Evolutionary conservation across 129 eudicot genomes (phyloP).

Genomic region (Deinandra increscens): DNA sequence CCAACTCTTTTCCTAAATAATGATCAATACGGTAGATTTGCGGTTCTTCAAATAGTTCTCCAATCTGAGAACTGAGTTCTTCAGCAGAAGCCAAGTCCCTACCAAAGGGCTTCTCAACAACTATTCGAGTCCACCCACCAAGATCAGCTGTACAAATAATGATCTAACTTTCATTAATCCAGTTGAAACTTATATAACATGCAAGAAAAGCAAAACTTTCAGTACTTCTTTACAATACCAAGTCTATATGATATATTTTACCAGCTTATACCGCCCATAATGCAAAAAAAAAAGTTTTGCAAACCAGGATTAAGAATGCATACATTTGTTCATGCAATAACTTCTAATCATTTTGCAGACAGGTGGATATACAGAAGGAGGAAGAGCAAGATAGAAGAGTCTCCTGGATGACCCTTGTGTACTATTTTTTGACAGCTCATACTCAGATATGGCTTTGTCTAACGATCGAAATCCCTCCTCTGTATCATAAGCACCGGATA

Average conservation of each 20-base stretch:
- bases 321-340: conserved; percentile 82
- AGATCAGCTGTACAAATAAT: conserved; percentile 58
- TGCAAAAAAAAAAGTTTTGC: background rate
- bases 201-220: background rate
- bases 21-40: conserved; percentile 98
- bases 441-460: conserved; percentile 70
- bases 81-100: conserved; percentile 94
- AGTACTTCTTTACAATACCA: background rate
- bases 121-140: conserved; percentile 99
- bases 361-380: conserved; percentile 98
- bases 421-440: conserved; percentile 58
- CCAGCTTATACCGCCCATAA: background rate
- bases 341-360: conserved; percentile 89
- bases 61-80: conserved; percentile 88
- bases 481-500: conserved; percentile 75
- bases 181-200: background rate
- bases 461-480: conserved; percentile 71
- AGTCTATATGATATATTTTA: background rate
- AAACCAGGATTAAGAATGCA: conserved; percentile 17
- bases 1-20: conserved; percentile 95
- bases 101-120: conserved; percentile 99
- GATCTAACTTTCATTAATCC: conserved; percentile 15
- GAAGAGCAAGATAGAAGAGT: conserved; percentile 96
- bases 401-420: conserved; percentile 75
- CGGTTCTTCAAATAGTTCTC: conserved; percentile 88